phyloP scores from a whole-genome alignment of 805 yeast species.

The Monosporozyma solicola region DNA sequence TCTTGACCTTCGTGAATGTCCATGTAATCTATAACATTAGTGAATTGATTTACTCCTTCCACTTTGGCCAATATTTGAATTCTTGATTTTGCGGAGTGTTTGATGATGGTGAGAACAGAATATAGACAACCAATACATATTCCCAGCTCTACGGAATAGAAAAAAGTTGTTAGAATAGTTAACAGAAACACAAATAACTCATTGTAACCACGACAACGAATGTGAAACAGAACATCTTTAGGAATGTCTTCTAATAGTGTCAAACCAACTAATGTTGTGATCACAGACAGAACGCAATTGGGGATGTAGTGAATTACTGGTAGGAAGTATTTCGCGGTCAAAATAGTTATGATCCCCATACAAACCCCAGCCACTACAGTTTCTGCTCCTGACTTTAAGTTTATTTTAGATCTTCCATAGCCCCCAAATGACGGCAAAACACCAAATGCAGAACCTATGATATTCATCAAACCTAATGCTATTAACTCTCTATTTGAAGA shows the following conservation, averaged over 20 bases:
- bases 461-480: conserved; percentile 73
- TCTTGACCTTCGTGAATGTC: conserved; percentile 20
- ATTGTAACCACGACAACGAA: conserved; percentile 61
- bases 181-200: conserved; percentile 62
- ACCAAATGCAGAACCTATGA: conserved; percentile 49
- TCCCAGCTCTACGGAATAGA: conserved; percentile 81
- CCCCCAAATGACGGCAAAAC: conserved; percentile 93
- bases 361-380: conserved; percentile 78
- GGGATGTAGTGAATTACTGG: conserved; percentile 67
- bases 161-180: conserved; percentile 55
- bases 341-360: conserved; percentile 66
- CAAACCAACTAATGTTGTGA: conserved; percentile 70
- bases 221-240: conserved; percentile 62
- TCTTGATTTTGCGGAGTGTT: conserved; percentile 71
- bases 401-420: conserved; percentile 85
- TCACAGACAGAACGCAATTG: conserved; percentile 65
- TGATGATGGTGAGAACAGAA: conserved; percentile 69
- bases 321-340: conserved; percentile 53
- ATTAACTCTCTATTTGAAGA: conserved; percentile 80
- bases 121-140: conserved; percentile 79
- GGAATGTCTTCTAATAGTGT: conserved; percentile 81
- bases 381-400: conserved; percentile 78
- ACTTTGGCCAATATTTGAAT: conserved; percentile 74
- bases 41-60: conserved; percentile 50
- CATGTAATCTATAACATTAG: conserved; percentile 60